A percentile compares a stretch with the other conserved stretches of the same genome.
Conservation (phyloP, 2,329 filamentous ascomycete species). For the Dactylellina cionopaga region DNA sequence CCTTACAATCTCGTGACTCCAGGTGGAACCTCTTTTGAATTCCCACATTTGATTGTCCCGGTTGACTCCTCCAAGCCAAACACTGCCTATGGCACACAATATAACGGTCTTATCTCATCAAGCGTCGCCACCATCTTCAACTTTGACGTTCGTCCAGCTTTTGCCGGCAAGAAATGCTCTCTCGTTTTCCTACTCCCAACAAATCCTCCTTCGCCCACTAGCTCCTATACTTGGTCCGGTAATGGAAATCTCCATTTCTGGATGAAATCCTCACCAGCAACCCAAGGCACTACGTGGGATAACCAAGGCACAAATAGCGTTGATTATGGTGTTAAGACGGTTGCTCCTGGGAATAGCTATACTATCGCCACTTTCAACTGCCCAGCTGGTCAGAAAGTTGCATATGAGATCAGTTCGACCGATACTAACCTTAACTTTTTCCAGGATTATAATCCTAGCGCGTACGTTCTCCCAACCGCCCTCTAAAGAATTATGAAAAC, state of each 20-base stretch:
- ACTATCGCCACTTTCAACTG: slow-evolving; percentile 68
- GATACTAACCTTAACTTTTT: slow-evolving; percentile 70
- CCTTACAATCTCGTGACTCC: slow-evolving; percentile 64
- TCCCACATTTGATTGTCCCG: slow-evolving; percentile 72
- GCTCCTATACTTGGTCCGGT: slow-evolving; percentile 68
- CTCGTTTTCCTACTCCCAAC: slow-evolving; percentile 73
- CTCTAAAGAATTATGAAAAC: neutral
- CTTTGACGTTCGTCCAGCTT: slow-evolving; percentile 71
- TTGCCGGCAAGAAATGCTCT: slow-evolving; percentile 70
- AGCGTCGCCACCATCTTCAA: slow-evolving; percentile 72
- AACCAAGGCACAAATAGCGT: slow-evolving; percentile 64
- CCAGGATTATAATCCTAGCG: slow-evolving; percentile 69
- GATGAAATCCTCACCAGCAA: slow-evolving; percentile 65
- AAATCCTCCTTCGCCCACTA: slow-evolving; percentile 69
- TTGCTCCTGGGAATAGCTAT: slow-evolving; percentile 68
- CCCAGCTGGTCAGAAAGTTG: slow-evolving; percentile 66
- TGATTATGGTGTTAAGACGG: slow-evolving; percentile 62
- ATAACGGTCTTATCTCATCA: slow-evolving; percentile 68
- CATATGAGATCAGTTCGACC: slow-evolving; percentile 66
- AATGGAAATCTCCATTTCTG: slow-evolving; percentile 67
- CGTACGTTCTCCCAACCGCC: slow-evolving; percentile 22
- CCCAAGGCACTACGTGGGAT: slow-evolving; percentile 66
- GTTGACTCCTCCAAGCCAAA: slow-evolving; percentile 68
- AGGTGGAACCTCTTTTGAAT: slow-evolving; percentile 64
- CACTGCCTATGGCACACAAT: slow-evolving; percentile 66